Base-by-base conservation (phyloP, 331 rosid genomes). In the Rhamnella rubrinervis region DNA sequence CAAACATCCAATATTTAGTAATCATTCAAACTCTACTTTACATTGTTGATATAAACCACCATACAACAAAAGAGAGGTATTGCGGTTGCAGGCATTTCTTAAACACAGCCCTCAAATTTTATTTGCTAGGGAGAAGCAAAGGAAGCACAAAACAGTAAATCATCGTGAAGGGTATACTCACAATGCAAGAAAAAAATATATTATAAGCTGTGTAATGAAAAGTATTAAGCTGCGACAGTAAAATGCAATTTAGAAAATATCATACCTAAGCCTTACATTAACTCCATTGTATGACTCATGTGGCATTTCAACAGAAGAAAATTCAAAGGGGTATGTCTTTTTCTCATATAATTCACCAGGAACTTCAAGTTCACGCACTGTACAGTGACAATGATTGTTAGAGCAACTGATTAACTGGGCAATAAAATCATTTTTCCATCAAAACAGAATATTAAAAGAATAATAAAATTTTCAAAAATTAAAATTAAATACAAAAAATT, bases 211-310 rank as follows among this genome's bases (percentile, higher is more conserved):
- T 10, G 14, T 44, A 44, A 9, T 44, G 35, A 44, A 44, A 11
- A 44, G 11, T 14, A 9, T 44, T 9, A 8, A 44, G 11, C 49
- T 10, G 49, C 12, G 49, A 44, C 49, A 9, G 46, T 11, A 44
- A 18, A 49, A 64, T 10, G 31, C 38, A 18, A 55, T 19, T 19
- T 13, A 52, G 52, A 50, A 41, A 37, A 59, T 19, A 53, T 61
- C 46, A 47, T 66, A 88, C 95, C 95, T 88, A 58, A 85, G 85
- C 69, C 80, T 76, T 53, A 79, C 69, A 68, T 78, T 78, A 65
- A 81, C 75, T 77, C 95, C 95, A 74, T 86, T 88, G 76, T 88
- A 86, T 21, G 95, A 73, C 78, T 88, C 95, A 56, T 86, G 79
- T 59, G 95, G 88, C 80, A 84, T 84, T 74, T 87, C 86, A 74